Base-by-base conservation (phyloP, 192 early-diverging fungal species). In the Coemansia sp. region DNA sequence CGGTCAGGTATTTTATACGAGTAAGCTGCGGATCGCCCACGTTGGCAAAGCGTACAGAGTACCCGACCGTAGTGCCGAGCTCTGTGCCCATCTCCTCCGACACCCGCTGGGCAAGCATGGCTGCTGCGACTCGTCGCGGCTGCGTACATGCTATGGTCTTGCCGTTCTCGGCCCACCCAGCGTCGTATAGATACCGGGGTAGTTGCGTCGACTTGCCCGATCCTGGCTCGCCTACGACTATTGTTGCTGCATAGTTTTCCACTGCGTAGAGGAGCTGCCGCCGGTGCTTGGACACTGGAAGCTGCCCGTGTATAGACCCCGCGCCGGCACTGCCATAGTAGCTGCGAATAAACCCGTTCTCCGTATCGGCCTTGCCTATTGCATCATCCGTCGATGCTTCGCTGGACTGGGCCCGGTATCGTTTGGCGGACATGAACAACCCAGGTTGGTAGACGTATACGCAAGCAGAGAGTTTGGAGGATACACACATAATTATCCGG, bases 181-280 rank as follows among this genome's bases (percentile, higher is more conserved):
- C 90, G 78, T 84, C 69, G 87, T 93, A 5, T 85, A 98, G 76
- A 43, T 92, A 98, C 66, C 96, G 96, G 0, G 94, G 88, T 76
- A 98, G 84, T 71, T 96, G 96, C 0, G 94, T 98, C 5, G 94
- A 96, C 41, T 95, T 96, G 35, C 94, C 95, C 7, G 90, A 93
- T 19, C 92, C 93, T 18, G 93, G 95, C 56, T 95, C 91, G 27
- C 92, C 92, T 23, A 93, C 82, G 0, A 98, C 84, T 27, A 98
- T 76, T 28, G 94, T 51, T 1, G 51, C 81, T 49, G 84, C 81
- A 44, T 93, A 88, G 40, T 87, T 91, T 19, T 90, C 79, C 7
- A 95, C 79, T 2, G 92, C 82, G 25, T 85, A 79, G 33, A 98
- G 61, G 5, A 98, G 73, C 29, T 91, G 81, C 60, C 90, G 82